Conservation (phyloP, 2,329 filamentous ascomycete genomes). For the Fusarium zealandicum region DNA sequence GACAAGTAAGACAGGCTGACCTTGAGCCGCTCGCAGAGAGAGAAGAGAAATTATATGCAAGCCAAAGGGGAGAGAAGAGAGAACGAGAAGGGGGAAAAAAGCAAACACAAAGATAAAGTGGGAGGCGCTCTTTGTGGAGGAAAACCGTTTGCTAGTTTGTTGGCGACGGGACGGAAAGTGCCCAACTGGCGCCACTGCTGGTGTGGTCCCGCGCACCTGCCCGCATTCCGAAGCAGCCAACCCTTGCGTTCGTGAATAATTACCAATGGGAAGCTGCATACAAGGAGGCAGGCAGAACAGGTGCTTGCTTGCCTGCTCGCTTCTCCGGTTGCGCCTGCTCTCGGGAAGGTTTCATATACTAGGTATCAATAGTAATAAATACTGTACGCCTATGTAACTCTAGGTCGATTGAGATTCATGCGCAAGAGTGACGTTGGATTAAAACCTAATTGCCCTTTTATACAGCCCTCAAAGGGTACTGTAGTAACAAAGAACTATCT, state of each 20-base stretch:
- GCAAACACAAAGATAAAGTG: slow-evolving; percentile 16
- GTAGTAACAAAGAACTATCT: too few relatives aligned
- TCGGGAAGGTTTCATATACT: background rate
- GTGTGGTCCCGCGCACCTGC: slow-evolving; percentile 5
- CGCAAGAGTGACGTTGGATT: background rate
- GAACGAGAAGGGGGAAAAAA: slow-evolving; percentile 3
- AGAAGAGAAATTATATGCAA: background rate
- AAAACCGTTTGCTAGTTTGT: background rate
- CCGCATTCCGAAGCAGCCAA: background rate
- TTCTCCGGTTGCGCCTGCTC: background rate
- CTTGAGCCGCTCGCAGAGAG: background rate
- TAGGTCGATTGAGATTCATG: too few relatives aligned
- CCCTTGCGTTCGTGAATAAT: slow-evolving; percentile 2
- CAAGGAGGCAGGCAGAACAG: too few relatives aligned
- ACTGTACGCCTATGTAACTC: background rate
- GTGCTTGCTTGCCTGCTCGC: too few relatives aligned
- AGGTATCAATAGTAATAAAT: too few relatives aligned
- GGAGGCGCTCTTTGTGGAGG: slow-evolving; percentile 8
- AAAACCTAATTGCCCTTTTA: background rate
- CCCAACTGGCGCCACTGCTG: slow-evolving; percentile 3
- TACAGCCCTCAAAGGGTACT: too few relatives aligned
- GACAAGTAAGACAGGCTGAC: background rate
- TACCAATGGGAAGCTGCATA: background rate
- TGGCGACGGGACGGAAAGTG: background rate
- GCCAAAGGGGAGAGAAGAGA: background rate